phyloP scores from a whole-genome alignment of 2,329 filamentous ascomycete genomes.

The Dothideomycetes sp. region DNA sequence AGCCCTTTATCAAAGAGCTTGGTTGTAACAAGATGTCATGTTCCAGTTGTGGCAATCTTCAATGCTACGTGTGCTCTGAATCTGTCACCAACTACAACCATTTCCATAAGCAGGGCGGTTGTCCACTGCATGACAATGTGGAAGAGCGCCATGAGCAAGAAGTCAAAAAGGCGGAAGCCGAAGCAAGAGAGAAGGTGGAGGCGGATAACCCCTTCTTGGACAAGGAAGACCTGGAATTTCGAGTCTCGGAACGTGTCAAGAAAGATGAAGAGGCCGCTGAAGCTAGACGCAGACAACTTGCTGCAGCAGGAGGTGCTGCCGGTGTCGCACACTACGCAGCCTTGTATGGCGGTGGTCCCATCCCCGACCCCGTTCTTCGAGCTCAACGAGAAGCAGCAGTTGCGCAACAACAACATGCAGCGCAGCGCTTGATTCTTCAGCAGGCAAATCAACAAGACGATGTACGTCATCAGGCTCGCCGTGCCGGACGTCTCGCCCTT shows the following conservation, averaged over 20 bases:
- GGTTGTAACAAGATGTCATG: conserved; percentile 84
- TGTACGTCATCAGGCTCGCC: no score
- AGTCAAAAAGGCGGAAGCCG: conserved; percentile 49
- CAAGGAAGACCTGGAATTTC: conserved; percentile 46
- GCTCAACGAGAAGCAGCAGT: no score
- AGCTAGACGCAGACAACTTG: not conserved
- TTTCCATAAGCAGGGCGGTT: conserved; percentile 54
- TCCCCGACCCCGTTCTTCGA: no score
- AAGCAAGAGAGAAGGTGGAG: conserved; percentile 43
- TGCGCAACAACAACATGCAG: no score
- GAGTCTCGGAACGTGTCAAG: conserved; percentile 38
- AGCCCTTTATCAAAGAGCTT: conserved; percentile 65
- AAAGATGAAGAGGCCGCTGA: not conserved
- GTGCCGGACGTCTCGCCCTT: no score
- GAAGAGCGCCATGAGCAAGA: conserved; percentile 53
- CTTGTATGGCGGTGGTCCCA: no score
- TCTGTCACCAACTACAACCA: conserved; percentile 54
- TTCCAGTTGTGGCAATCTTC: conserved; percentile 41
- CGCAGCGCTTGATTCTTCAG: no score
- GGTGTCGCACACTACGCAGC: not conserved
- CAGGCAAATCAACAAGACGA: no score
- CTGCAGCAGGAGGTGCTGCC: not conserved
- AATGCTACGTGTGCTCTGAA: conserved; percentile 63
- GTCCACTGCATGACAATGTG: conserved; percentile 55
- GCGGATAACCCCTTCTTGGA: conserved; percentile 52